Base-by-base conservation (phyloP, 2,329 filamentous ascomycete genomes). In the Nakataea oryzae region DNA sequence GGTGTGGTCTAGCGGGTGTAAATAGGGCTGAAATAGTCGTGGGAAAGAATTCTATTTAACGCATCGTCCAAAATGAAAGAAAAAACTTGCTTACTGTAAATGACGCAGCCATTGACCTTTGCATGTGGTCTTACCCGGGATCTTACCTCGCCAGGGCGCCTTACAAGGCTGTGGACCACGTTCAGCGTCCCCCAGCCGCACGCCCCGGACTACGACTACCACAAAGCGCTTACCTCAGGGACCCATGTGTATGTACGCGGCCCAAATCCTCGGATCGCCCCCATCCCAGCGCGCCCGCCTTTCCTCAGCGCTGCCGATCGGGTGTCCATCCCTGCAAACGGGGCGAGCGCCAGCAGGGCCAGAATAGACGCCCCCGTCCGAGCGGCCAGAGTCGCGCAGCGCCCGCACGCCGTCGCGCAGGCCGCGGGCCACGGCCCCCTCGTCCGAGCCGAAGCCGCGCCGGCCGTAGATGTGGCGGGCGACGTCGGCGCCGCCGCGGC, bases 381-480 rank as follows among this genome's bases (percentile, higher is more conserved):
- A 21, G 14, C 41, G 17, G 3, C 8, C n/a, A 21, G 41, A 28
- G 24, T 56, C 8, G 54, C 24, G 54, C 54, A 56, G 14, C 4
- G 14, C 24, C 54, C 54, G 13, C 54, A 28, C 54, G 54, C 54
- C 54, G 54, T 56, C 24, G 54, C 27, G 54, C 54, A 56, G 9
- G 27, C 54, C 24, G 54, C 54, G 54, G 24, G n/a, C 54, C 54
- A 56, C 54, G 27, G 54, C 54, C 41, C 21, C 41, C 24, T n/a
- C 9, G 24, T 13, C 24, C 24, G 54, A 26, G 54, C 24, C 24
- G 24, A 56, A n/a, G 27, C 54, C 54, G 27, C 54, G 21, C 54
- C 54, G 54, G 24, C 5, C 85, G 71, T 89, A 85, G 65, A 89
- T 80, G 14, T 79, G 79, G 21, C 79, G 54, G 24, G 54, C 54